Percentiles rank a stretch among this genome's conserved stretches.
These are phyloP conservation scores for Pseudocercospora cruenta DNA, from an alignment of 2,329 filamentous ascomycete genomes.

Conservation along the genomic window DNA sequence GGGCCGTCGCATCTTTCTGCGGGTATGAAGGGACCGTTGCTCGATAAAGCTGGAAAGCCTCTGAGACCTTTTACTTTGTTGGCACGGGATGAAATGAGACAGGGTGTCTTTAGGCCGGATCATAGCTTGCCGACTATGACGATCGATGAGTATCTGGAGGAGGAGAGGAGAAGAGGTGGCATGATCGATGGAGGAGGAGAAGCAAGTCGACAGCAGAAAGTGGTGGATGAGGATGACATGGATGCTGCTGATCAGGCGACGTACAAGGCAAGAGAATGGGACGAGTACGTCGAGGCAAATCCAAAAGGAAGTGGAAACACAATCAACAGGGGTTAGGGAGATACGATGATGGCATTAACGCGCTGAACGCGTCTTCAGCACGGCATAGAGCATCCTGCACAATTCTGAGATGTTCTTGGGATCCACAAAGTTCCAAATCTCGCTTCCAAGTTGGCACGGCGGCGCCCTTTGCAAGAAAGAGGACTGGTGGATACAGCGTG, in stretches of 20 bases:
- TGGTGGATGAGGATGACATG: slow-evolving; percentile 86
- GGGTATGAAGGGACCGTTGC: slow-evolving; percentile 64
- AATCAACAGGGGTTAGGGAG: slow-evolving; percentile 70
- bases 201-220: slow-evolving; percentile 66
- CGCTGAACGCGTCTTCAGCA: no score
- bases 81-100: slow-evolving; percentile 68
- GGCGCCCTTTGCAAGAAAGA: slow-evolving; percentile 46
- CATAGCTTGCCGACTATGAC: slow-evolving; percentile 97
- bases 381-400: no score
- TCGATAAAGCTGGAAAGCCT: slow-evolving; percentile 79
- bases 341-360: no score
- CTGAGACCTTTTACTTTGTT: slow-evolving; percentile 86
- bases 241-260: slow-evolving; percentile 88
- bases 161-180: slow-evolving; percentile 80
- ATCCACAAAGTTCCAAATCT: no score
- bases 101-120: slow-evolving; percentile 84
- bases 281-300: slow-evolving; percentile 90
- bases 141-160: slow-evolving; percentile 95
- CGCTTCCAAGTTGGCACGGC: no score
- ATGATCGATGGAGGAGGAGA: slow-evolving; percentile 91
- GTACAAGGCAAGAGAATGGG: slow-evolving; percentile 92
- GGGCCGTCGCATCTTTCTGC: slow-evolving; percentile 57
- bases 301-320: slow-evolving; percentile 83
- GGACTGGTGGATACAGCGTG: slow-evolving; percentile 90
- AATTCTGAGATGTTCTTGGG: no score